These are phyloP conservation scores for Solanum dulcamara DNA, from an alignment of 257 asterid species.

Conservation along the genomic window DNA sequence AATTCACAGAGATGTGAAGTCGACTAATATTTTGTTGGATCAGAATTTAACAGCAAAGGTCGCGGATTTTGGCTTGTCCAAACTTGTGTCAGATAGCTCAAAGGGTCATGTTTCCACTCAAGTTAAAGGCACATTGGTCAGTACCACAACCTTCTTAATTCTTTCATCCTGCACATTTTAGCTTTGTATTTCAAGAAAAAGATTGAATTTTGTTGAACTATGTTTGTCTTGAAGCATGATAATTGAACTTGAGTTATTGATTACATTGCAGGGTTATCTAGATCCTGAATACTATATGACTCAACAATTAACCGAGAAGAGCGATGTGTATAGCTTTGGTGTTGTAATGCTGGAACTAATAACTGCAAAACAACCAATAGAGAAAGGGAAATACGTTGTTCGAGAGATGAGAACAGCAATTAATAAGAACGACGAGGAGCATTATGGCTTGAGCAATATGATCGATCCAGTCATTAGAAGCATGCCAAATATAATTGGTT, in stretches of 20 bases:
- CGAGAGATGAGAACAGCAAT: slow-evolving; percentile 48
- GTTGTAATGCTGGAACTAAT: slow-evolving; percentile 93
- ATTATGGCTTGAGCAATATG: slow-evolving; percentile 44
- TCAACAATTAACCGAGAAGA: slow-evolving; percentile 84
- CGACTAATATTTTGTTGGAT: slow-evolving; percentile 73
- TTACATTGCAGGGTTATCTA: slow-evolving; percentile 54
- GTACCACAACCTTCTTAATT: no score
- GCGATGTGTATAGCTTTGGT: slow-evolving; percentile 90
- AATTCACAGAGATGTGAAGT: slow-evolving; percentile 82
- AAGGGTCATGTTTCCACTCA: slow-evolving; percentile 93
- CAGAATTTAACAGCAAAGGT: slow-evolving; percentile 85
- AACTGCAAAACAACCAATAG: slow-evolving; percentile 76
- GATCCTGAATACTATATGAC: slow-evolving; percentile 97
- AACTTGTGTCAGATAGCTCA: slow-evolving; percentile 68
- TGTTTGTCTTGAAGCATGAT: not conserved
- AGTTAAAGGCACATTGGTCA: slow-evolving; percentile 92
- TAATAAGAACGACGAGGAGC: slow-evolving; percentile 46
- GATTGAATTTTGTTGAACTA: not conserved
- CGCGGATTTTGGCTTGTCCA: slow-evolving; percentile 90
- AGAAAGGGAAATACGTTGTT: slow-evolving; percentile 79
- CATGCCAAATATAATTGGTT: slow-evolving; percentile 38
- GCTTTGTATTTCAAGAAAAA: not conserved
- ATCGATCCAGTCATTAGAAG: slow-evolving; percentile 58
- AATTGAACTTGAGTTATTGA: not conserved
- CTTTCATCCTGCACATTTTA: not conserved